Conservation (phyloP, 2,329 filamentous ascomycete genomes). For the Thyridium curvatum region DNA sequence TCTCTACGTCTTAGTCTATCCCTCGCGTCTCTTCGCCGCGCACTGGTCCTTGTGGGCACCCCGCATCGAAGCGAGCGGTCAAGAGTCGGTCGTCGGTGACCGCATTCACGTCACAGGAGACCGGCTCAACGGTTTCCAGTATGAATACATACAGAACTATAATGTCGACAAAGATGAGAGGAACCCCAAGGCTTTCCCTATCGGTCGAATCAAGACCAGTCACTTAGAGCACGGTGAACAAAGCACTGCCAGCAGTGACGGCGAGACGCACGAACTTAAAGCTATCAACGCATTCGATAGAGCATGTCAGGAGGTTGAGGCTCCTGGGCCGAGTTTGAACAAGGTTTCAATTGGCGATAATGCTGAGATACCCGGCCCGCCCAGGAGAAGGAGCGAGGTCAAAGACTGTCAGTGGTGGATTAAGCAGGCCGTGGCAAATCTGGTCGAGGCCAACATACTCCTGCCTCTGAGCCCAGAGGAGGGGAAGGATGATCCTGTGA, state of each 20-base stretch:
- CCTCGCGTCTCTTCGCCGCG: constrained; percentile 12
- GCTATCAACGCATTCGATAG: constrained; percentile 8
- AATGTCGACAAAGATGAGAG: constrained; percentile 11
- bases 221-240: constrained; percentile 3
- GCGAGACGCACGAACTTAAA: neutral
- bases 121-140: constrained; percentile 11
- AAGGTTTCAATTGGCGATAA: constrained; percentile 5
- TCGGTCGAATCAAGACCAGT: constrained; percentile 5
- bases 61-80: constrained; percentile 3
- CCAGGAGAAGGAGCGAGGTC: constrained; percentile 7
- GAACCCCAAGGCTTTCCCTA: constrained; percentile 9
- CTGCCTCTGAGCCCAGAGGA: constrained; percentile 5
- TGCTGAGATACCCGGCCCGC: neutral
- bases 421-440: constrained; percentile 6
- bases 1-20: constrained; percentile 13
- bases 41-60: constrained; percentile 15
- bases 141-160: constrained; percentile 11
- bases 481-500: neutral
- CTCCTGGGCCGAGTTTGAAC: constrained; percentile 12
- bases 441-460: constrained; percentile 6
- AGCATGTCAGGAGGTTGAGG: constrained; percentile 10
- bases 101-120: constrained; percentile 13
- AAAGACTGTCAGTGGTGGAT: constrained; percentile 13
- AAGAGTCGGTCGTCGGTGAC: constrained; percentile 5
- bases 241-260: neutral